Evolutionary conservation across 2,329 filamentous ascomycete species (phyloP).

Genomic region (Orbilia quercus): DNA sequence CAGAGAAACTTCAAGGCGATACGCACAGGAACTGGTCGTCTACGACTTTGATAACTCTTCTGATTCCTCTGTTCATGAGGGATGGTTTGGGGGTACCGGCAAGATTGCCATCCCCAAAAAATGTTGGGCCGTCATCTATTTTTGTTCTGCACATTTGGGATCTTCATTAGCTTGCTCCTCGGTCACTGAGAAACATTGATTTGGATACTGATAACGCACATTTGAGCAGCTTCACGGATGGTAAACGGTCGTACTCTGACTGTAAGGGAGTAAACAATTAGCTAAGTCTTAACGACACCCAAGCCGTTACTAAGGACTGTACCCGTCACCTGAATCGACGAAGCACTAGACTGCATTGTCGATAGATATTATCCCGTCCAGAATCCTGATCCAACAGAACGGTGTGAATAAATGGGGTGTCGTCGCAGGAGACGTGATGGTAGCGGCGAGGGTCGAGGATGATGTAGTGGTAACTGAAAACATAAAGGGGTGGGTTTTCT

Average conservation of each 20-base stretch:
- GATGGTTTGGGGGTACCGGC: slow-evolving; percentile 87
- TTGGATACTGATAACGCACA: slow-evolving; percentile 67
- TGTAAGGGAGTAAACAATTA: slow-evolving; percentile 59
- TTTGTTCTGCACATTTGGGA: slow-evolving; percentile 67
- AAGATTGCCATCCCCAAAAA: slow-evolving; percentile 95
- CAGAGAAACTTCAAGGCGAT: background rate
- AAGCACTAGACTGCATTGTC: slow-evolving; percentile 48
- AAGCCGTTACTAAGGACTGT: background rate
- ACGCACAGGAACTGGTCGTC: slow-evolving; percentile 95
- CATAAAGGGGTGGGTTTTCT: slow-evolving; percentile 42
- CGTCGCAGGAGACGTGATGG: slow-evolving; percentile 1
- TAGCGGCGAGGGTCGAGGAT: slow-evolving; percentile 1
- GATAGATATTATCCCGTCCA: slow-evolving; percentile 4
- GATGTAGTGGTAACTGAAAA: slow-evolving; percentile 15
- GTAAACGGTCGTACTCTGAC: slow-evolving; percentile 78
- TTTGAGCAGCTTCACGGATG: slow-evolving; percentile 92
- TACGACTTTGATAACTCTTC: slow-evolving; percentile 93
- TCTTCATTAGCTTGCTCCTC: slow-evolving; percentile 31
- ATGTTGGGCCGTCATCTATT: slow-evolving; percentile 85
- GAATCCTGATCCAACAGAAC: slow-evolving; percentile 17
- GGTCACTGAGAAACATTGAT: background rate
- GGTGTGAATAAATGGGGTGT: background rate
- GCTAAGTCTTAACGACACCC: background rate
- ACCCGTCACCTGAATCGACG: slow-evolving; percentile 55
- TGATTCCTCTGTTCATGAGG: slow-evolving; percentile 83